Percentiles rank a stretch among this genome's conserved stretches.
phyloP scores from a whole-genome alignment of 768 basidiomycete species.

The Lactifluus volemus region DNA sequence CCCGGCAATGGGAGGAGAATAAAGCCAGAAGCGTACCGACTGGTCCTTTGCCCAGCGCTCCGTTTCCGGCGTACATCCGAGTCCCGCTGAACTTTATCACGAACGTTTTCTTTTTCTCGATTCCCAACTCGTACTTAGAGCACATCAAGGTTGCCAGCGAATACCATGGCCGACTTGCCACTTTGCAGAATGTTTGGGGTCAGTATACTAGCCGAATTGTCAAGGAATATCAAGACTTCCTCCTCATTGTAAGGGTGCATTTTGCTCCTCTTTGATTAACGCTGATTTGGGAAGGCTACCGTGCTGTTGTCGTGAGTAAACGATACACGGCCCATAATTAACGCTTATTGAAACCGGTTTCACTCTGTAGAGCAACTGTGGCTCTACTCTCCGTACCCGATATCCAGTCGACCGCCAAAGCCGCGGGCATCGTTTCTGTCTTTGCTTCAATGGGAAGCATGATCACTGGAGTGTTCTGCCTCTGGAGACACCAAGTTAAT shows the following conservation, averaged over 20 bases:
- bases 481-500: constrained; percentile 47
- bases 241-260: constrained; percentile 38
- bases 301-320: constrained; percentile 42
- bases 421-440: constrained; percentile 36
- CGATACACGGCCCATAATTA: neutral
- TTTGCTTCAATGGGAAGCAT: constrained; percentile 47
- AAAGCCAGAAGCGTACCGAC: constrained; percentile 23
- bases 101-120: constrained; percentile 40
- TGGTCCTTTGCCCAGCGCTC: constrained; percentile 1
- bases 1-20: constrained; percentile 7
- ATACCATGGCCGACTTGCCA: constrained; percentile 41
- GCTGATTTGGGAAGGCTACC: constrained; percentile 33
- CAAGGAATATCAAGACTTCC: constrained; percentile 47
- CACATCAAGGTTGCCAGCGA: constrained; percentile 41
- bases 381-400: constrained; percentile 39
- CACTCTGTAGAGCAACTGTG: constrained; percentile 37
- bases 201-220: constrained; percentile 41
- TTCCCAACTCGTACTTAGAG: constrained; percentile 42
- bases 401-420: constrained; percentile 26
- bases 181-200: constrained; percentile 42
- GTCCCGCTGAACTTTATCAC: constrained; percentile 32
- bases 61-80: constrained; percentile 18
- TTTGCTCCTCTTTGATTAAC: neutral
- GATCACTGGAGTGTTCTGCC: constrained; percentile 46
- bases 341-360: neutral